Conservation (phyloP, 768 basidiomycete species). For the Collybia sordida region DNA sequence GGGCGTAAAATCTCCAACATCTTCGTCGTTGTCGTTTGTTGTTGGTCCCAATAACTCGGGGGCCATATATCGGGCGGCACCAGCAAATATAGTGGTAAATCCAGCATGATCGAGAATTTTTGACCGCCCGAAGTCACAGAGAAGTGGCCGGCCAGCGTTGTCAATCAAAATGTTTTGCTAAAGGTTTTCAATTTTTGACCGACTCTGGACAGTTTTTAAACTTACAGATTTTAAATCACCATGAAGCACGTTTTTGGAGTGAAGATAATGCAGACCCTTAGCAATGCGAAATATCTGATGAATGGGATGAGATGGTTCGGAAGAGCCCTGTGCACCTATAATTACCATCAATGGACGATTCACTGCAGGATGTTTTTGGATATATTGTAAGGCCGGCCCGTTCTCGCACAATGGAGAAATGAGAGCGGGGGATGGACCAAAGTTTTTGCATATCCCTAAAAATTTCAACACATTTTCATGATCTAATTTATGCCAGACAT, state of each 20-base stretch:
- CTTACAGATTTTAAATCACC: constrained; percentile 17
- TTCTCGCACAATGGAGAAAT: constrained; percentile 11
- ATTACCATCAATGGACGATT: constrained; percentile 8
- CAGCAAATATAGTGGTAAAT: constrained; percentile 12
- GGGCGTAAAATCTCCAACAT: neutral
- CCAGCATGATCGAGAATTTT: constrained; percentile 9
- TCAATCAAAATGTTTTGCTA: constrained; percentile 18
- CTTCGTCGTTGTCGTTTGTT: constrained; percentile 4
- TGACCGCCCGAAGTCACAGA: constrained; percentile 21
- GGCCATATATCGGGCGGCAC: constrained; percentile 12
- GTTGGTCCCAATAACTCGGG: constrained; percentile 12
- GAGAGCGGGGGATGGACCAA: constrained; percentile 7
- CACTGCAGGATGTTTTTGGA: constrained; percentile 5
- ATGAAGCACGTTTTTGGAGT: constrained; percentile 12
- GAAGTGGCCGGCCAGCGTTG: constrained; percentile 7
- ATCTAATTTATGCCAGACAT: constrained; percentile 11
- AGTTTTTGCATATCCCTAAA: constrained; percentile 4
- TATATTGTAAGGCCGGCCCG: constrained; percentile 3
- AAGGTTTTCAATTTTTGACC: neutral
- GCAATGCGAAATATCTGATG: constrained; percentile 13
- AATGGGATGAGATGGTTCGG: neutral
- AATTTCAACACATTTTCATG: constrained; percentile 16
- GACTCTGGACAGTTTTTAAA: neutral
- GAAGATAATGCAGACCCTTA: constrained; percentile 17
- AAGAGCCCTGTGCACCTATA: neutral